Percentiles rank a stretch among this genome's conserved stretches.
Evolutionary conservation across 1,284 basidiomycete genomes (phyloP).

Genomic region (Gastroboletus turbinatus): DNA sequence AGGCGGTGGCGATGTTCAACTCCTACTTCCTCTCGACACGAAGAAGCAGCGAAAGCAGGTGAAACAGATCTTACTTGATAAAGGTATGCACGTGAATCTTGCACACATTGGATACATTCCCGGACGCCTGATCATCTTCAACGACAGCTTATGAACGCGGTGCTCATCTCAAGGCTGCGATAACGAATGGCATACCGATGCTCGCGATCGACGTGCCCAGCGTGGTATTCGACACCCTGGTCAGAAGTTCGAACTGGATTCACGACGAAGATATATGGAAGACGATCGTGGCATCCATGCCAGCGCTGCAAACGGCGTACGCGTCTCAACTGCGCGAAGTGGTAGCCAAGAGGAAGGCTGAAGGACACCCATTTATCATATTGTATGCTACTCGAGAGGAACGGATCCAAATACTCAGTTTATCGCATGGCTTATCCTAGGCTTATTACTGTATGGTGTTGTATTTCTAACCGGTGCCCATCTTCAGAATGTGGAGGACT

Average conservation of each 20-base stretch:
- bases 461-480: neutral
- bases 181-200: constrained; percentile 62
- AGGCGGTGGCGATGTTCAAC: constrained; percentile 48
- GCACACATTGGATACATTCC: neutral
- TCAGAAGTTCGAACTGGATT: constrained; percentile 59
- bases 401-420: constrained; percentile 58
- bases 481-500: neutral
- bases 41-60: constrained; percentile 74
- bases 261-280: constrained; percentile 76
- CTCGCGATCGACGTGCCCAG: constrained; percentile 68
- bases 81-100: constrained; percentile 43
- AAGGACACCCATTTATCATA: constrained; percentile 62
- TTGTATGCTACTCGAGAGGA: constrained; percentile 73
- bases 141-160: constrained; percentile 60
- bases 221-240: constrained; percentile 61
- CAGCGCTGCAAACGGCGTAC: constrained; percentile 56
- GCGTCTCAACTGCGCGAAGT: constrained; percentile 67
- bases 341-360: constrained; percentile 55
- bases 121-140: constrained; percentile 1
- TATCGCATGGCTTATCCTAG: constrained; percentile 28
- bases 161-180: constrained; percentile 52
- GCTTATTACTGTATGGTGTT: neutral
- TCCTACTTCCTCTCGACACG: constrained; percentile 62
- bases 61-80: constrained; percentile 67
- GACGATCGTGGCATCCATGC: constrained; percentile 51